These are phyloP conservation scores for Choanephora cucurbitarum DNA, from an alignment of 371 early-diverging fungal genomes.

Conservation along the genomic window DNA sequence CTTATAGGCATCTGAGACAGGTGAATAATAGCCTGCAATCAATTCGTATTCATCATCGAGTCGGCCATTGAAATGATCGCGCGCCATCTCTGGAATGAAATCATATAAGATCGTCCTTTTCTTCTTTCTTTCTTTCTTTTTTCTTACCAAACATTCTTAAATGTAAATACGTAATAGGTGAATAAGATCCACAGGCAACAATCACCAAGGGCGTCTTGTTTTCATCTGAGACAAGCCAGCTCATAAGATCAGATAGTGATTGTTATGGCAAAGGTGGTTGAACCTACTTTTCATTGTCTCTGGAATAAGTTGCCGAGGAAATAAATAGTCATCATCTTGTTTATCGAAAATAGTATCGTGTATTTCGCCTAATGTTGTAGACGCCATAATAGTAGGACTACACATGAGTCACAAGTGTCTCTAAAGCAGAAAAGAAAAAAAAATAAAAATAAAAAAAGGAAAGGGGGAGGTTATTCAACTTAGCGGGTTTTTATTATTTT, in stretches of 20 bases:
- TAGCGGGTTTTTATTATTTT: too few relatives aligned
- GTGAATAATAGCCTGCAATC: constrained; percentile 95
- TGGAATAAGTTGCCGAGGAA: constrained; percentile 39
- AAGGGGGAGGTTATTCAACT: not conserved
- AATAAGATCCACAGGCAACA: constrained; percentile 96
- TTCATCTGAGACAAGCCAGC: constrained; percentile 58
- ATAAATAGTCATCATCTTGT: constrained; percentile 33
- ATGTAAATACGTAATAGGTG: constrained; percentile 96
- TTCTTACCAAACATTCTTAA: constrained; percentile 96
- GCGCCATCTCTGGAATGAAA: constrained; percentile 81
- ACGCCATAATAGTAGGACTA: constrained; percentile 30
- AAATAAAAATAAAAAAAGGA: not conserved
- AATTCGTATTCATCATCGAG: constrained; percentile 73
- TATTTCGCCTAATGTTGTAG: constrained; percentile 19
- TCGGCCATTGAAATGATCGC: constrained; percentile 77
- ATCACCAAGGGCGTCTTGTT: constrained; percentile 87
- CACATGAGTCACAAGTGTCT: constrained; percentile 15
- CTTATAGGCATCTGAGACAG: constrained; percentile 90
- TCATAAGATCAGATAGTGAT: not conserved
- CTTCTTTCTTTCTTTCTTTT: constrained; percentile 22
- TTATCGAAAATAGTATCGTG: constrained; percentile 9
- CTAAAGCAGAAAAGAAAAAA: constrained; percentile 3
- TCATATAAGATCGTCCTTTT: constrained; percentile 5
- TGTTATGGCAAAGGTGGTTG: too few relatives aligned
- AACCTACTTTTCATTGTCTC: constrained; percentile 33